Percentiles rank a stretch among this genome's conserved stretches.
Evolutionary conservation across 2,329 filamentous ascomycete genomes (phyloP).

Genomic region (Xylariaceae sp.): DNA sequence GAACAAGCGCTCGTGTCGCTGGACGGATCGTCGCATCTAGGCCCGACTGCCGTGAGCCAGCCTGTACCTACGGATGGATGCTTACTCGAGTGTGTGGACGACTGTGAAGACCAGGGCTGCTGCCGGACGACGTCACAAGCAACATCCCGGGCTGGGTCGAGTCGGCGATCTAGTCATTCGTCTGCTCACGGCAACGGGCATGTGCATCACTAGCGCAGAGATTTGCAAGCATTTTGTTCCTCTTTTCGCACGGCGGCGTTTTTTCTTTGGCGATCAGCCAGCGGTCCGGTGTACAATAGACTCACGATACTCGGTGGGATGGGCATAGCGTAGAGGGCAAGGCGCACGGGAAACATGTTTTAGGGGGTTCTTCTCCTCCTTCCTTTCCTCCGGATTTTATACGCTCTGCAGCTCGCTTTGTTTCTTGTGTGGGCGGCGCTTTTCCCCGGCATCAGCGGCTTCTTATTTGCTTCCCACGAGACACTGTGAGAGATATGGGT

Average conservation of each 20-base stretch:
- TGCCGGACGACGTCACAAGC: constrained; percentile 30
- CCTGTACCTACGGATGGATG: constrained; percentile 33
- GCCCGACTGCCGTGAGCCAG: constrained; percentile 6
- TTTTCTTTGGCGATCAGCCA: constrained; percentile 1
- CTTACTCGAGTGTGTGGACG: constrained; percentile 48
- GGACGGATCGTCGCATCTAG: constrained; percentile 24
- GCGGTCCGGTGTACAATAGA: neutral
- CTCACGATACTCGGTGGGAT: constrained; percentile 3
- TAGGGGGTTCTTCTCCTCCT: too few species aligned
- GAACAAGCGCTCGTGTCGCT: constrained; percentile 25
- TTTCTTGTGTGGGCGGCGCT: too few species aligned
- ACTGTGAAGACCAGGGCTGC: constrained; percentile 43
- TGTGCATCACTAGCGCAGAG: constrained; percentile 15
- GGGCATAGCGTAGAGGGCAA: too few species aligned
- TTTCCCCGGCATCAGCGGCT: too few species aligned
- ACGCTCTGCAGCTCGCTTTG: too few species aligned
- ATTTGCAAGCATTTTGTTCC: constrained; percentile 3
- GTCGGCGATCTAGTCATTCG: constrained; percentile 31
- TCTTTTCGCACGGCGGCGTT: constrained; percentile 12
- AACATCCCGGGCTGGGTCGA: constrained; percentile 29
- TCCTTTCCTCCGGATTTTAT: too few species aligned
- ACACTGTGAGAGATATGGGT: too few species aligned
- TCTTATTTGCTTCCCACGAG: too few species aligned
- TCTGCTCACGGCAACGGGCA: constrained; percentile 31
- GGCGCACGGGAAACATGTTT: too few species aligned